phyloP scores from a whole-genome alignment of 2,329 filamentous ascomycete genomes.

The Fusarium pininemorale region DNA sequence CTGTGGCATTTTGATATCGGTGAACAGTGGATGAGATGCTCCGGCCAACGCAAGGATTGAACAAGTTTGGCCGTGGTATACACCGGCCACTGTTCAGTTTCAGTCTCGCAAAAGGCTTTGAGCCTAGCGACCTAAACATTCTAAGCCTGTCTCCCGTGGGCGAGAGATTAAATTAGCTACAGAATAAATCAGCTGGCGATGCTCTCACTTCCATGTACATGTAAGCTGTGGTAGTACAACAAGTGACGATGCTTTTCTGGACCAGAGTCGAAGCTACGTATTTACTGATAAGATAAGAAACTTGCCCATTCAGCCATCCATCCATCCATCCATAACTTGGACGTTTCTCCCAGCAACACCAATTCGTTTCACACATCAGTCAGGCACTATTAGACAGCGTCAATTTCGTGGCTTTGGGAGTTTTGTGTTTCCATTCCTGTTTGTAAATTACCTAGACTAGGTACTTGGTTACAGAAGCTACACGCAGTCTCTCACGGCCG shows the following conservation, averaged over 20 bases:
- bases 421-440: neutral
- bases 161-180: neutral
- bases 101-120: slow-evolving; percentile 18
- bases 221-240: neutral
- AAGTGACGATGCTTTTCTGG: slow-evolving; percentile 28
- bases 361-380: neutral
- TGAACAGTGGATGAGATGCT: slow-evolving; percentile 41
- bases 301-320: neutral
- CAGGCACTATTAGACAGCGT: neutral
- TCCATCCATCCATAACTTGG: neutral
- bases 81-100: slow-evolving; percentile 19
- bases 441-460: no score
- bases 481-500: neutral
- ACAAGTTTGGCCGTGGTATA: slow-evolving; percentile 6
- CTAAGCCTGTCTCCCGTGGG: neutral
- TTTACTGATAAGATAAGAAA: slow-evolving; percentile 41
- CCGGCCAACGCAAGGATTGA: slow-evolving; percentile 21
- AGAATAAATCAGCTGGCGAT: neutral
- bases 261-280: neutral
- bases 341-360: slow-evolving; percentile 4
- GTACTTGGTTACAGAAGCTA: neutral
- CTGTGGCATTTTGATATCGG: slow-evolving; percentile 20
- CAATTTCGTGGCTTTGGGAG: neutral
- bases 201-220: neutral
- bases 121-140: slow-evolving; percentile 33